phyloP scores from a whole-genome alignment of 2,329 filamentous ascomycete species.

The Chaetomium olivaceum region DNA sequence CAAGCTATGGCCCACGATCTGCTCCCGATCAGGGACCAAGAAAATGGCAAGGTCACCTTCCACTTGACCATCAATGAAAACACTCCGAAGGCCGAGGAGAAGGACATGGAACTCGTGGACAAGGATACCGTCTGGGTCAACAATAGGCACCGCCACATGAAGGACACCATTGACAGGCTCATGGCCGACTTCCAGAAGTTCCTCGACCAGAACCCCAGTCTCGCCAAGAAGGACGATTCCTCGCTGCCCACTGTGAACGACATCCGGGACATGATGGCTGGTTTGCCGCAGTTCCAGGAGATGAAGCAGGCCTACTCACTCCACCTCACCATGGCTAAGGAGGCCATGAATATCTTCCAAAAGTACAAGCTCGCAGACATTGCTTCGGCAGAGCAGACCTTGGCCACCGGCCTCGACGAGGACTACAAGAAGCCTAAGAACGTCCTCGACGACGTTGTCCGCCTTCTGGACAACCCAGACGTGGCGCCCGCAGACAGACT shows the following conservation, averaged over 20 bases:
- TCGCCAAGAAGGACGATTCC: constrained; percentile 67
- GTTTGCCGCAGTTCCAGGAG: constrained; percentile 89
- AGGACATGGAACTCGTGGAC: constrained; percentile 88
- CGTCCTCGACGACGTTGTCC: constrained; percentile 78
- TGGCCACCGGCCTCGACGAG: constrained; percentile 91
- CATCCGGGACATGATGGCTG: constrained; percentile 96
- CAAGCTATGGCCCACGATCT: constrained; percentile 98
- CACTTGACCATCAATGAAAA: constrained; percentile 78
- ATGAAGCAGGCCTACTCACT: constrained; percentile 94
- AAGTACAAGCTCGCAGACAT: constrained; percentile 81
- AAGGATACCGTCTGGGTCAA: constrained; percentile 94
- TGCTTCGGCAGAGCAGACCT: constrained; percentile 82
- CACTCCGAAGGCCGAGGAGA: constrained; percentile 68
- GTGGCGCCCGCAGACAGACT: constrained; percentile 73
- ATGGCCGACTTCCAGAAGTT: constrained; percentile 93
- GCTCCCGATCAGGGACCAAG: constrained; percentile 80
- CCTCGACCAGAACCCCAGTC: constrained; percentile 86
- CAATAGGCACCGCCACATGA: constrained; percentile 95
- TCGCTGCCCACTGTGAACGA: constrained; percentile 78
- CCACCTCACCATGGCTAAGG: constrained; percentile 94
- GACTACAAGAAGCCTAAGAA: constrained; percentile 90
- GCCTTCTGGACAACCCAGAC: constrained; percentile 81
- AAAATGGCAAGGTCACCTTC: constrained; percentile 85
- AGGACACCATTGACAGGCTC: constrained; percentile 91
- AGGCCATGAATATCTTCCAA: constrained; percentile 94